Conservation (phyloP, 306 rosid species). For the Ormosia semicastrata region DNA sequence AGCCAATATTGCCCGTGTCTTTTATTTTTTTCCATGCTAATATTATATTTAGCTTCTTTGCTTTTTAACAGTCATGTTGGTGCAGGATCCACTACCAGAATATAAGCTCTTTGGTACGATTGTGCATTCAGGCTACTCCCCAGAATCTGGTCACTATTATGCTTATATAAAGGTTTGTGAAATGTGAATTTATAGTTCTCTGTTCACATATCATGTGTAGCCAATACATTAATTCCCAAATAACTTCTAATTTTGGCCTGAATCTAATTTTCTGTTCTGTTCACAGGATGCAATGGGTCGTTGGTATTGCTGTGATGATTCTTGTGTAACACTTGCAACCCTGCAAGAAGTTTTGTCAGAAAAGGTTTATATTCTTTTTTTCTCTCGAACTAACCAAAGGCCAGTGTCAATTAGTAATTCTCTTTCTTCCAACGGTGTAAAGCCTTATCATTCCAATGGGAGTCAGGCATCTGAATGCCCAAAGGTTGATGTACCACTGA, state of each 20-base stretch:
- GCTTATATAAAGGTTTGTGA: conserved; percentile 84
- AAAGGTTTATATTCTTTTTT: conserved; percentile 92
- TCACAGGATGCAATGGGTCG: conserved; percentile 82
- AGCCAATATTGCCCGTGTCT: not conserved
- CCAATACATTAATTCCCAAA: not conserved
- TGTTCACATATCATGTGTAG: not conserved
- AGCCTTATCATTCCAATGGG: conserved; percentile 66
- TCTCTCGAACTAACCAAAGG: conserved; percentile 83
- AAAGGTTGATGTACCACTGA: conserved; percentile 46
- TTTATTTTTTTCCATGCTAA: not conserved
- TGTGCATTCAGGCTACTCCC: conserved; percentile 97
- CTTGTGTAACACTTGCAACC: conserved; percentile 72
- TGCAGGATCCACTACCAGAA: conserved; percentile 90
- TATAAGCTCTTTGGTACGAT: conserved; percentile 96
- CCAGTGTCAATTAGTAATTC: conserved; percentile 46
- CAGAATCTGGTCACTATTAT: conserved; percentile 96
- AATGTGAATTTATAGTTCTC: not conserved
- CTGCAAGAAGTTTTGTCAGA: conserved; percentile 90
- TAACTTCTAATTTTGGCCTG: not conserved
- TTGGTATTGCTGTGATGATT: conserved; percentile 97
- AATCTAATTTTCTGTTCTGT: conserved; percentile 28
- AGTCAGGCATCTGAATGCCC: conserved; percentile 49
- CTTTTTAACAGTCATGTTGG: conserved; percentile 21
- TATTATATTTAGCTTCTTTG: conserved; percentile 3
- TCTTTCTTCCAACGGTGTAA: conserved; percentile 59